Evolutionary conservation across 2,329 filamentous ascomycete species (phyloP), one percentile per base, ranked within the genome.

Genomic region (Verticillium nonalfalfae): DNA sequence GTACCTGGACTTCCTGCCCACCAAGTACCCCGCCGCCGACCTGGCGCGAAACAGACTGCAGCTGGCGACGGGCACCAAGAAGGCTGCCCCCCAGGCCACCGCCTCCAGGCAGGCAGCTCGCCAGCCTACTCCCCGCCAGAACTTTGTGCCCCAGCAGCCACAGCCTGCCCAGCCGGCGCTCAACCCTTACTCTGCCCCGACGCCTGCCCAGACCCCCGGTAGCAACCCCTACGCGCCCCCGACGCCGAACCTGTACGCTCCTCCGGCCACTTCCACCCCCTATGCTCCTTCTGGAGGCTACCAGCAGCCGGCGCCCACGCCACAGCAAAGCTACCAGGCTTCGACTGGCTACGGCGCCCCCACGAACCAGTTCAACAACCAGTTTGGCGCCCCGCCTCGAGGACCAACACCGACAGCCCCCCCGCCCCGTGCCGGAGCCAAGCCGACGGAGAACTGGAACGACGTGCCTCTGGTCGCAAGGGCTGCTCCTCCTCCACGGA

Each of bases 391-490:
- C 18, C 77, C 79, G 60, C 77, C 79, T 59, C 85, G 89, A 64
- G 86, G 85, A 63, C 81, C 85, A 33, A 87, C 86, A 39, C 84
- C 88, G n/a, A 89, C 90, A 31, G 58, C 14, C 13, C 82, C 82
- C 31, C 81, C 86, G 50, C 88, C 92, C 26, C 86, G 91, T 18
- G 85, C 90, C 10, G 87, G 86, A 70, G 80, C 85, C 61, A 88
- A 87, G 70, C 89, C 90, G 65, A 88, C 88, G 65, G 85, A 88
- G 34, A 90, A 90, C 68, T 99, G 95, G 95, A 99, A 99, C 68
- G 95, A 99, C 74, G 89, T 96, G 59, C 95, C 95, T 1, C 84
- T 97, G 69, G 90, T 98, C 56, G 82, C 85, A 56, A 91, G 94
- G 78, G 79, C 84, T 11, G 26, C 26, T 60, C 82, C 89, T n/a